Conservation (phyloP, 169 alveolate genomes). For the Plasmodium billcollinsi region DNA sequence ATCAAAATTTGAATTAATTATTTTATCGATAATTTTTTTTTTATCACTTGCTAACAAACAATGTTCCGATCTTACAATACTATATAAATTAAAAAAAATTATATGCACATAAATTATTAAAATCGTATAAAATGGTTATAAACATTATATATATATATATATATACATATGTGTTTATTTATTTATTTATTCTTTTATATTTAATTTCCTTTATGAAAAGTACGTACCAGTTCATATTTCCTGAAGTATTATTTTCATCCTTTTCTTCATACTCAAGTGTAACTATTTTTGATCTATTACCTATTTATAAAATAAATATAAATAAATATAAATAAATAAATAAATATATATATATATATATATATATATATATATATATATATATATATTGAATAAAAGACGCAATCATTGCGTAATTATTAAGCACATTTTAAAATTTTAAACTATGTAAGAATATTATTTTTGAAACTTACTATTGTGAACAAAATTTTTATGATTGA, state of each 20-base stretch:
- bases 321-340: background rate
- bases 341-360: background rate
- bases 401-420: too few species aligned
- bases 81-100: conserved; percentile 5
- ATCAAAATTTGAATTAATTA: conserved; percentile 41
- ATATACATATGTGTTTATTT: background rate
- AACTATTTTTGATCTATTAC: background rate
- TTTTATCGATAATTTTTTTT: conserved; percentile 42
- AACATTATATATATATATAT: background rate
- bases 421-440: too few species aligned
- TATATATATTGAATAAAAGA: too few species aligned
- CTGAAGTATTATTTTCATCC: background rate
- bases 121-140: too few species aligned
- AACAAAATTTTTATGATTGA: conserved; percentile 3
- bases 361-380: too few species aligned
- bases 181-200: background rate
- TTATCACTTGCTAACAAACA: conserved; percentile 28
- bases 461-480: conserved; percentile 12
- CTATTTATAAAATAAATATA: background rate
- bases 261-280: conserved; percentile 7
- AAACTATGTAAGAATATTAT: too few species aligned
- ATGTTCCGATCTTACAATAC: conserved; percentile 42
- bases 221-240: conserved; percentile 8
- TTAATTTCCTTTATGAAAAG: background rate
- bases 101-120: background rate